Conservation (phyloP, 768 basidiomycete species). For the Lentinula boryana region DNA sequence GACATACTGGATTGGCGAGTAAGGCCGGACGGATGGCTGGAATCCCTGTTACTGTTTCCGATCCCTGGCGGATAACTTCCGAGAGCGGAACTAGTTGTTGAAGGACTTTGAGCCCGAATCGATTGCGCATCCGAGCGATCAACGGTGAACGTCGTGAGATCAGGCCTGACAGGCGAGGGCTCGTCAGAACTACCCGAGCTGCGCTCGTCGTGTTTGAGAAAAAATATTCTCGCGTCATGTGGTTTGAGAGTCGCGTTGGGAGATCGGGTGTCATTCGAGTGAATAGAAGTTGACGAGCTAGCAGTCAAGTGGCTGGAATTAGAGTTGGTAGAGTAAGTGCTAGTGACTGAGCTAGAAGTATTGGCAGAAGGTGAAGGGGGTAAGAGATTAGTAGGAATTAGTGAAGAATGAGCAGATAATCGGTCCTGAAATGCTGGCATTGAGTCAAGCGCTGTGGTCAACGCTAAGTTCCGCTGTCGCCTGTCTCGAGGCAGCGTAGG, state of each 20-base stretch:
- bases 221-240: slow-evolving; percentile 5
- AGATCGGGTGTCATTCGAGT: slow-evolving; percentile 1
- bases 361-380: background rate
- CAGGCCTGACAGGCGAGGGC: background rate
- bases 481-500: slow-evolving; percentile 10
- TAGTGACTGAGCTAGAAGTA: slow-evolving; percentile 1
- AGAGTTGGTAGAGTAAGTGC: slow-evolving; percentile 2
- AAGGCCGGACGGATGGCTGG: background rate
- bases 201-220: background rate
- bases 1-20: slow-evolving; percentile 10
- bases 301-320: background rate
- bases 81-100: background rate
- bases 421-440: background rate
- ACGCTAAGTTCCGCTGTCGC: background rate
- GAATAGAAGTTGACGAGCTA: slow-evolving; percentile 1
- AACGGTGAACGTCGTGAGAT: background rate
- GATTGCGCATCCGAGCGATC: background rate
- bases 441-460: background rate
- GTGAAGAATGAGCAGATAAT: background rate
- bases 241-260: slow-evolving; percentile 2
- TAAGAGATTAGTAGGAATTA: background rate
- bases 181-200: slow-evolving; percentile 3
- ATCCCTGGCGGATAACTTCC: background rate
- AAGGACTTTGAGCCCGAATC: background rate
- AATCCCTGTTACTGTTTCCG: background rate